Conservation (phyloP, 768 basidiomycete genomes). For the Tricholoma flavovirens region DNA sequence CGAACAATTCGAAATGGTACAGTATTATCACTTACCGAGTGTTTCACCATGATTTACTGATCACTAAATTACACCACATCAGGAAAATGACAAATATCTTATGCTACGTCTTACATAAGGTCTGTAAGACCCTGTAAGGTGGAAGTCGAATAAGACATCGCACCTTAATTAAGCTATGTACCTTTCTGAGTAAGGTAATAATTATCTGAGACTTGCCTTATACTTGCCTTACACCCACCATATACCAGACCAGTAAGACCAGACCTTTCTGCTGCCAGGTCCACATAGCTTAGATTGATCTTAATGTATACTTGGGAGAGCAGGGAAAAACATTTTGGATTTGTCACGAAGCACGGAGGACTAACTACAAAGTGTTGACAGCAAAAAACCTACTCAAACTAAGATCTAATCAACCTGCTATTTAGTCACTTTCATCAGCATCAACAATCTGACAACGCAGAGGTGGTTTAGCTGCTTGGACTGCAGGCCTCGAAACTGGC, state of each 20-base stretch:
- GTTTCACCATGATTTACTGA: no score
- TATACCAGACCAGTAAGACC: slow-evolving; percentile 1
- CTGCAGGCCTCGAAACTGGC: neutral
- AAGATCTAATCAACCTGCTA: neutral
- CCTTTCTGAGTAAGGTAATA: slow-evolving; percentile 3
- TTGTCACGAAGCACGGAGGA: neutral
- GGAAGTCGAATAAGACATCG: slow-evolving; percentile 1
- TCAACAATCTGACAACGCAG: neutral
- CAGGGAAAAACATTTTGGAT: neutral
- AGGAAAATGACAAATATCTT: slow-evolving; percentile 1
- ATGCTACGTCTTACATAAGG: slow-evolving; percentile 1
- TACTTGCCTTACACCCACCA: neutral
- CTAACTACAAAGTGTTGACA: neutral
- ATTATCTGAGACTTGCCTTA: neutral
- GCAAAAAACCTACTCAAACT: neutral
- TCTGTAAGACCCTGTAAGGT: neutral
- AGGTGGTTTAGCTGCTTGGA: neutral
- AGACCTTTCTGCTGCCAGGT: neutral
- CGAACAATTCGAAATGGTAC: no score
- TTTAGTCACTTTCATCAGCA: slow-evolving; percentile 3
- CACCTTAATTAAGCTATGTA: slow-evolving; percentile 1
- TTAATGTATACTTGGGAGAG: neutral
- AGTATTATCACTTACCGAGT: no score
- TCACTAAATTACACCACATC: no score
- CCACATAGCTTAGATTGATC: neutral